Conservation (phyloP, 805 yeast species). For the Kuraishia hungarica region DNA sequence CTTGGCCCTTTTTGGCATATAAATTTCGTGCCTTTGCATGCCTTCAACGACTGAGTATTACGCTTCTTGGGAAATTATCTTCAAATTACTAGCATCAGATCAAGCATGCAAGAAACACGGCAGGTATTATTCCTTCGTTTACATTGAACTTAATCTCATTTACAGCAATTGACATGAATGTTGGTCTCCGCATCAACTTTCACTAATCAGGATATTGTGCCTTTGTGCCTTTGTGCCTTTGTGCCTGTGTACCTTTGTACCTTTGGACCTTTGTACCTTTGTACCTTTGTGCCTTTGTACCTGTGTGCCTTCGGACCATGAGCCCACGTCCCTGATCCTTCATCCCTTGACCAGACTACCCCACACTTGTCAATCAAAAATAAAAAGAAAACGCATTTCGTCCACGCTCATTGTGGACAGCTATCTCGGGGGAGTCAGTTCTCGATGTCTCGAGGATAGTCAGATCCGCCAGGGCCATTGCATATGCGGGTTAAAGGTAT, state of each 20-base stretch:
- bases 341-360: background rate
- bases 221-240: too few relatives aligned
- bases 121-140: background rate
- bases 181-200: too few relatives aligned
- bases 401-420: background rate
- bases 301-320: too few relatives aligned
- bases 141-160: background rate
- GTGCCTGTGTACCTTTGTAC: too few relatives aligned
- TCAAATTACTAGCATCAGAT: too few relatives aligned
- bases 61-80: too few relatives aligned
- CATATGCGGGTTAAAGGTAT: background rate
- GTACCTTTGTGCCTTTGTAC: too few relatives aligned
- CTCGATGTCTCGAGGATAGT: background rate
- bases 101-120: background rate
- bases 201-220: too few relatives aligned
- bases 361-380: background rate
- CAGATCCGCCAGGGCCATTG: background rate
- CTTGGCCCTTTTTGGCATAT: background rate
- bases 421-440: background rate
- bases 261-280: too few relatives aligned
- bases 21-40: background rate
- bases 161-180: background rate
- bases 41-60: too few relatives aligned
- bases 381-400: background rate
- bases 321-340: too few relatives aligned